A percentile compares a stretch with the other conserved stretches of the same genome.
These are phyloP conservation scores for Paecilomyces sp. DNA, from an alignment of 2,329 filamentous ascomycete species.

Conservation along the genomic window DNA sequence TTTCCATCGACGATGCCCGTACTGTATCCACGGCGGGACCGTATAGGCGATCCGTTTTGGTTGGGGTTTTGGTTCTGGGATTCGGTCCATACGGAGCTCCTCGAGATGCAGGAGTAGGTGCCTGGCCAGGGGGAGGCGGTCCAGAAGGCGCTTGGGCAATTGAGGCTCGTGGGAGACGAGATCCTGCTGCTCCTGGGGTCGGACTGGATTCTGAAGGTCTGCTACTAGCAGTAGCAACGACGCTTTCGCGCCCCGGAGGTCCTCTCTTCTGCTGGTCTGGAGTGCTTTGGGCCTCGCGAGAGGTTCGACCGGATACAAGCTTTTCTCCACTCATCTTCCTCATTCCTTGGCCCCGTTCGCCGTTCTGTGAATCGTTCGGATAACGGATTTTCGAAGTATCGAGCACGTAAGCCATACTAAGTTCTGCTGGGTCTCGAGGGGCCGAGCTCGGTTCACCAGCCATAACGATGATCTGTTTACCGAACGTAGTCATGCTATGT, in stretches of 20 bases:
- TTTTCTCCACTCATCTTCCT: constrained; percentile 40
- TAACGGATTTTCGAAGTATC: constrained; percentile 97
- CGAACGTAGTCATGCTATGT: constrained; percentile 94
- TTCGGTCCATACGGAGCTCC: constrained; percentile 23
- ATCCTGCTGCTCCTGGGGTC: constrained; percentile 38
- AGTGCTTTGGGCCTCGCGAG: constrained; percentile 34
- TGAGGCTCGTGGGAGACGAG: constrained; percentile 54
- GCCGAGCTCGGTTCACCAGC: constrained; percentile 92
- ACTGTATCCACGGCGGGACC: constrained; percentile 36
- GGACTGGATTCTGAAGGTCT: constrained; percentile 22
- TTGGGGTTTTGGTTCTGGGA: constrained; percentile 44
- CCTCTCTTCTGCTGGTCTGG: constrained; percentile 31
- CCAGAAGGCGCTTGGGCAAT: constrained; percentile 54
- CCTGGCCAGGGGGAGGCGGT: constrained; percentile 58
- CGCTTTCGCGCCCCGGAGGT: constrained; percentile 38
- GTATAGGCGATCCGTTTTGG: constrained; percentile 40
- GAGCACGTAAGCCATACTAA: constrained; percentile 82
- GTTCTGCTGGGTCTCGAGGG: constrained; percentile 69
- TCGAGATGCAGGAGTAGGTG: constrained; percentile 53
- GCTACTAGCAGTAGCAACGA: constrained; percentile 19
- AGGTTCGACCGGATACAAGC: constrained; percentile 33
- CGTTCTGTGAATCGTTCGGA: constrained; percentile 61
- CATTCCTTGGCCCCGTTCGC: constrained; percentile 31
- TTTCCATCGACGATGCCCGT: constrained; percentile 39
- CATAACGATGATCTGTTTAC: constrained; percentile 85